Evolutionary conservation across 257 asterid genomes (phyloP).

Genomic region (Solanum medicagineum): DNA sequence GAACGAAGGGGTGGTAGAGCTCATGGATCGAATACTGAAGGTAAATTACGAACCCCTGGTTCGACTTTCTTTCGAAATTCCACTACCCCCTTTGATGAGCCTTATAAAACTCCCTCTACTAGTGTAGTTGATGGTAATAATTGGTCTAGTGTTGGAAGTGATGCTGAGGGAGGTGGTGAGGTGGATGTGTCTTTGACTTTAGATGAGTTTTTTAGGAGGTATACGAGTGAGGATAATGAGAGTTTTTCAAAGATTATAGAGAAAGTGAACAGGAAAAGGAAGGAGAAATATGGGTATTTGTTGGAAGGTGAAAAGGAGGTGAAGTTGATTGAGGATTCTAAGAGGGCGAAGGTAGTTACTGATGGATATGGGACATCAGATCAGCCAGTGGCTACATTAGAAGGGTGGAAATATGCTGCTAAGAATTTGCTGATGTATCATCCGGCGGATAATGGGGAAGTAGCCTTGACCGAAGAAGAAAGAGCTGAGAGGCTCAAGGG

Average conservation of each 20-base stretch:
- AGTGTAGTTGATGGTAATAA: neutral
- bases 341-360: slow-evolving; percentile 42
- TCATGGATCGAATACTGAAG: slow-evolving; percentile 19
- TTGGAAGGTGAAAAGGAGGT: slow-evolving; percentile 38
- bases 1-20: slow-evolving; percentile 66
- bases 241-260: slow-evolving; percentile 62
- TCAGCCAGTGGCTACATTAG: slow-evolving; percentile 67
- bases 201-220: slow-evolving; percentile 68
- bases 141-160: neutral
- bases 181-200: slow-evolving; percentile 35
- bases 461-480: slow-evolving; percentile 62
- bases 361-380: slow-evolving; percentile 91
- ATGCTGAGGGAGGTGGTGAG: slow-evolving; percentile 15
- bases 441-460: slow-evolving; percentile 86
- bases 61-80: slow-evolving; percentile 57
- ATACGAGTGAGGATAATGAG: slow-evolving; percentile 94
- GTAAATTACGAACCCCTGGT: slow-evolving; percentile 43
- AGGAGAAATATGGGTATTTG: slow-evolving; percentile 65
- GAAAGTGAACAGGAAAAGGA: slow-evolving; percentile 59
- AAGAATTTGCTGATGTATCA: slow-evolving; percentile 88
- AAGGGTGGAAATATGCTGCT: slow-evolving; percentile 79
- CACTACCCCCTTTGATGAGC: slow-evolving; percentile 43
- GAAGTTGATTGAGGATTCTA: slow-evolving; percentile 41
- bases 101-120: neutral
- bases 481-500: slow-evolving; percentile 60